Percentiles rank a stretch among this genome's conserved stretches.
These are phyloP conservation scores for Gossypium ekmanianum DNA, from an alignment of 345 rosid species.

Conservation along the genomic window DNA sequence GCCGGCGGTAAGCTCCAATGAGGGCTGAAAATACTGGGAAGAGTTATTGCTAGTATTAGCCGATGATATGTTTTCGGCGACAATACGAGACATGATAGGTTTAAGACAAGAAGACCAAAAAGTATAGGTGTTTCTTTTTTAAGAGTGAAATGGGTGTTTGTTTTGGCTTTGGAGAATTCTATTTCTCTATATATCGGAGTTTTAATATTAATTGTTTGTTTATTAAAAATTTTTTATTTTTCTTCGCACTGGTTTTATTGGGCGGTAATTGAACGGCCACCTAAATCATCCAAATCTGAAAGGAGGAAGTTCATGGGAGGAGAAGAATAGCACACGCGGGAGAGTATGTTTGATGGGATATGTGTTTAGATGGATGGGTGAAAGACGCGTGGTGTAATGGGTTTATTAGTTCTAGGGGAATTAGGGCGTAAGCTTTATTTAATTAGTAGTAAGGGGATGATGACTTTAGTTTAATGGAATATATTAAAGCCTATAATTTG, in stretches of 20 bases:
- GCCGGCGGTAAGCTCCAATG: slow-evolving; percentile 37
- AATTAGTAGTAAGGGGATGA: background rate
- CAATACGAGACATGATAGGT: slow-evolving; percentile 41
- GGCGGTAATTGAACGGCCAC: slow-evolving; percentile 48
- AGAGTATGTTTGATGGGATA: background rate
- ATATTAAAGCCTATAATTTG: background rate
- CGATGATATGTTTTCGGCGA: slow-evolving; percentile 31
- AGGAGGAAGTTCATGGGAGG: too few relatives aligned
- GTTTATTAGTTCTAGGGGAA: background rate
- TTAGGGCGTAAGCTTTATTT: background rate
- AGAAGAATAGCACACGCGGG: slow-evolving; percentile 21
- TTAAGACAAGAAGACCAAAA: background rate
- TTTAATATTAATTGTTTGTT: background rate
- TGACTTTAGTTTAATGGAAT: background rate
- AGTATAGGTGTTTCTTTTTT: background rate
- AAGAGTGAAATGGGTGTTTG: too few relatives aligned
- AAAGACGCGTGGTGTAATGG: slow-evolving; percentile 34
- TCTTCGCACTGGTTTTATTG: too few relatives aligned
- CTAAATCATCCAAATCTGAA: slow-evolving; percentile 44
- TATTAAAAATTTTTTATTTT: too few relatives aligned
- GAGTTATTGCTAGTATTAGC: slow-evolving; percentile 14
- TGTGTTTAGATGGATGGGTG: background rate
- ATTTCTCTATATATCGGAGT: slow-evolving; percentile 1
- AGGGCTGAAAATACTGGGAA: slow-evolving; percentile 25
- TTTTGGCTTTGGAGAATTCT: background rate